Base-by-base conservation (phyloP, 2,329 filamentous ascomycete species). In the Pseudofabraea citricarpa region DNA sequence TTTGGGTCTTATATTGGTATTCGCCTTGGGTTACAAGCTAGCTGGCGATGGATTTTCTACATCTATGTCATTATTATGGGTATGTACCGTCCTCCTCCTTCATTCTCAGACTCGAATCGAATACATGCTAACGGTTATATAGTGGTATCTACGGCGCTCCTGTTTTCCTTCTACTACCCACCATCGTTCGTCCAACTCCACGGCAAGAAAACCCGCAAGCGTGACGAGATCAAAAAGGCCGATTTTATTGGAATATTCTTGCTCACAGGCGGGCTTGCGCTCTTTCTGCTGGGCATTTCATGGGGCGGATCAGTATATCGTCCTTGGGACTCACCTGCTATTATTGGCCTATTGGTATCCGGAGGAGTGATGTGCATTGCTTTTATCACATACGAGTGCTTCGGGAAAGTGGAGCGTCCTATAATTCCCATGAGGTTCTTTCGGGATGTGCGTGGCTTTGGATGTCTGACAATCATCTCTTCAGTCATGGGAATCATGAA, bases 131-230 rank as follows among this genome's bases (percentile, higher is more conserved):
- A n/a, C n/a, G n/a, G n/a, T n/a, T n/a, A n/a, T n/a, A n/a, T n/a
- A n/a, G n/a, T n/a, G n/a, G n/a, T n/a, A n/a, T 57, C 64, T n/a
- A 59, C 64, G 36, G 52, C 62, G 21, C 51, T 64, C 2, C 51
- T 65, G 15, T 61, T 61, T 46, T 36, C 67, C 46, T 69, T 66
- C 49, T 70, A 71, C 48, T 60, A 68, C 2, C 65, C 68, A 45
- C 64, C 64, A 24, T 51, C n/a, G 9, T 36, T 36, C 16, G 19
- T 18, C 13, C 33, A 36, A 21, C 33, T 36, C 15, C 33, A 36
- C 21, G 33, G 33, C 19, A 36, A 36, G 15, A 21, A 15, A 4
- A 15, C n/a, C 8, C 18, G 12, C 5, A 12, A 13, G 13, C 18
- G 18, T 56, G 26, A 65, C 64, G 54, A 66, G 6, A 45, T 68